These are phyloP conservation scores for Barbatosphaeria neglecta DNA, from an alignment of 495 filamentous ascomycete species.

Conservation along the genomic window DNA sequence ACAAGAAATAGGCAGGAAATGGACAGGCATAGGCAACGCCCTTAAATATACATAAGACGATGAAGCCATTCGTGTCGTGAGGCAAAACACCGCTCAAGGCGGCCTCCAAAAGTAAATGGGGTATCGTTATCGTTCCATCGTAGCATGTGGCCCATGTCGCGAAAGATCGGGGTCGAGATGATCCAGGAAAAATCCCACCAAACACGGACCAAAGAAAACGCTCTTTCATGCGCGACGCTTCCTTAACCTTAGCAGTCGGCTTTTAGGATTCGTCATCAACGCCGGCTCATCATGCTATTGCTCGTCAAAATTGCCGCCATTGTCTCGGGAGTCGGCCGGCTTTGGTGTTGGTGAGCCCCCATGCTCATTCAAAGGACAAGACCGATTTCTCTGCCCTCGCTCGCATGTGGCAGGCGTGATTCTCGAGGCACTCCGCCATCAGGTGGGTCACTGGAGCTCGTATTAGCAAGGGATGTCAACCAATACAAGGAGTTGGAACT, in stretches of 20 bases:
- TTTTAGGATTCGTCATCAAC: not conserved
- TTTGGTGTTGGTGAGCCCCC: too few species aligned
- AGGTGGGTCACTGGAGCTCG: slow-evolving; percentile 60
- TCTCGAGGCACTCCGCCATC: slow-evolving; percentile 78
- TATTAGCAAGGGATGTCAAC: slow-evolving; percentile 7
- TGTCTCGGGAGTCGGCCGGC: not conserved
- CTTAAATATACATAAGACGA: not conserved
- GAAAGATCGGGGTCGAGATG: not conserved
- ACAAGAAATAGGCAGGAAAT: too few species aligned
- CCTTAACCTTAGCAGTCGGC: not conserved
- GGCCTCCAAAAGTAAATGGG: not conserved
- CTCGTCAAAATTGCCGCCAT: not conserved
- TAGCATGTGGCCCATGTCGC: not conserved
- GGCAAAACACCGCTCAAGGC: not conserved
- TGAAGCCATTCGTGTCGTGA: not conserved
- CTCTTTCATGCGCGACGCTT: too few species aligned
- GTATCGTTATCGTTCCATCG: slow-evolving; percentile 1
- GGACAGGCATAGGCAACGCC: not conserved
- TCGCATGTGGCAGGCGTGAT: slow-evolving; percentile 70
- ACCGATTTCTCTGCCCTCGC: slow-evolving; percentile 56
- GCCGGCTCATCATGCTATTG: not conserved
- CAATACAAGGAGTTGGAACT: not conserved
- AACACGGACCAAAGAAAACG: not conserved
- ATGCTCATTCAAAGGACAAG: slow-evolving; percentile 6
- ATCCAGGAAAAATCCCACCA: not conserved